Evolutionary conservation across 176 grass and related monocot genomes (phyloP).

Genomic region (Juncus inflexus): DNA sequence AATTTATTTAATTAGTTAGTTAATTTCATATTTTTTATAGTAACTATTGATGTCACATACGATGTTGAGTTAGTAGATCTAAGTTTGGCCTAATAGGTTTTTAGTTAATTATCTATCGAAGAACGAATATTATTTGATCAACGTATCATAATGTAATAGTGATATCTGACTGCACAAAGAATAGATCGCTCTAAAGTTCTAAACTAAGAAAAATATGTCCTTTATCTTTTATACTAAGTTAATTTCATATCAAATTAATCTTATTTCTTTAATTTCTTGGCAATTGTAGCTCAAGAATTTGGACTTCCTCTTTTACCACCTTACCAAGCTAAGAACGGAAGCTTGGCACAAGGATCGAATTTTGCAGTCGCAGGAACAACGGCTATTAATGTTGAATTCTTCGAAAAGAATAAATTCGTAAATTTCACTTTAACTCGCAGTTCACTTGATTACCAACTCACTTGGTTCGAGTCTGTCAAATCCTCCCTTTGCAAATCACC

Average conservation of each 20-base stretch:
- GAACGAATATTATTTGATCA: too few relatives aligned
- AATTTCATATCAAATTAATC: background rate
- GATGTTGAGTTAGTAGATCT: too few relatives aligned
- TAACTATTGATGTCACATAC: too few relatives aligned
- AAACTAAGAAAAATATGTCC: too few relatives aligned
- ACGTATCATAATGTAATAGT: too few relatives aligned
- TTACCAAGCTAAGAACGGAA: constrained; percentile 46
- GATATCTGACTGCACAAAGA: too few relatives aligned
- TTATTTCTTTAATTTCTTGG: background rate
- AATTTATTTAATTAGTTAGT: background rate
- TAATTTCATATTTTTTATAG: too few relatives aligned
- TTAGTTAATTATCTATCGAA: too few relatives aligned
- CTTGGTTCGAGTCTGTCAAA: constrained; percentile 42
- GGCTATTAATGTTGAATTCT: constrained; percentile 34
- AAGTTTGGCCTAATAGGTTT: too few relatives aligned
- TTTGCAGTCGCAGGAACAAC: constrained; percentile 44
- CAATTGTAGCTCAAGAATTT: constrained; percentile 52
- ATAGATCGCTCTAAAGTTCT: too few relatives aligned
- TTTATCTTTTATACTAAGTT: too few relatives aligned
- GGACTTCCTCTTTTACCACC: constrained; percentile 54
- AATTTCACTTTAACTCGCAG: constrained; percentile 26
- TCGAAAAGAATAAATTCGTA: constrained; percentile 26
- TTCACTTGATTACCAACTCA: constrained; percentile 43
- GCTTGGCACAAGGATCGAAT: constrained; percentile 42
- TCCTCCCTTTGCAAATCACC: constrained; percentile 19